Percentiles rank a stretch among this genome's conserved stretches.
phyloP scores from a whole-genome alignment of 257 asterid genomes.

The Solanum clarkiae region DNA sequence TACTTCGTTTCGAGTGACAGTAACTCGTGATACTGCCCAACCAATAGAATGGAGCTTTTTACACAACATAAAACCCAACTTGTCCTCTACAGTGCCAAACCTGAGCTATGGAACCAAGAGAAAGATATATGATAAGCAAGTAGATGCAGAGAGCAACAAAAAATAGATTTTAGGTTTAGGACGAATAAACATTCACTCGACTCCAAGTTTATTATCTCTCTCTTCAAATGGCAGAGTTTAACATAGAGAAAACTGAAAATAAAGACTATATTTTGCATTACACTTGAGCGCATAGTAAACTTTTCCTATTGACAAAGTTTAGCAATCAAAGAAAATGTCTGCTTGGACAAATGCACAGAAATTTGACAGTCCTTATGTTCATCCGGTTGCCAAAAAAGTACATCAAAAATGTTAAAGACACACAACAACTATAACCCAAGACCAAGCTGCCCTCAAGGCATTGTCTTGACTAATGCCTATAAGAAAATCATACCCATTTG shows the following conservation, averaged over 20 bases:
- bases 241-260: not conserved
- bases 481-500: not conserved
- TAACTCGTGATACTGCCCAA: conserved; percentile 55
- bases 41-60: conserved; percentile 64
- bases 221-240: not conserved
- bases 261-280: not conserved
- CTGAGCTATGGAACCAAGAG: conserved; percentile 87
- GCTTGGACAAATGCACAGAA: not conserved
- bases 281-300: not conserved
- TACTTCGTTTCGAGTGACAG: conserved; percentile 61
- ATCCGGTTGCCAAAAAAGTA: not conserved
- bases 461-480: not conserved
- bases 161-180: not conserved
- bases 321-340: not conserved
- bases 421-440: not conserved
- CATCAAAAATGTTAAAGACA: not conserved
- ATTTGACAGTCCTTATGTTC: not conserved
- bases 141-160: not conserved
- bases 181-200: not conserved
- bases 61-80: conserved; percentile 43
- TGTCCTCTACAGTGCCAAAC: conserved; percentile 83
- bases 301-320: not conserved
- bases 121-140: conserved; percentile 26
- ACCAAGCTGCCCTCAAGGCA: not conserved
- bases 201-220: not conserved